A percentile compares a stretch with the other conserved stretches of the same genome.
Evolutionary conservation across 225 moss, liverwort and hornwort species (phyloP).

Genomic region (Takakia lepidozioides): DNA sequence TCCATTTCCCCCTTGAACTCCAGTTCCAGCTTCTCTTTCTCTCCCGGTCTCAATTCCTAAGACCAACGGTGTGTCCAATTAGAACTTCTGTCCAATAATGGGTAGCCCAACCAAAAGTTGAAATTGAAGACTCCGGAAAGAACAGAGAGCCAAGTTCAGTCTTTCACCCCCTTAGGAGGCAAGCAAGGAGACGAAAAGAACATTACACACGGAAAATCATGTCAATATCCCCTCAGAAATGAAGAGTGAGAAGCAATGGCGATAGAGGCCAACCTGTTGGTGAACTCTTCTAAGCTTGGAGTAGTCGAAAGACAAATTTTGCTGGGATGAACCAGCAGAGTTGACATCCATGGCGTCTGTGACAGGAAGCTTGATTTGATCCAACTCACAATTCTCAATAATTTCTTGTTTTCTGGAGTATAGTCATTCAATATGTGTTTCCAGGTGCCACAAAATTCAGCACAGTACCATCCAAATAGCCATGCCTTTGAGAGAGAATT

Average conservation of each 20-base stretch:
- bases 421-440: constrained; percentile 76
- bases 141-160: too few species aligned
- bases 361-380: constrained; percentile 86
- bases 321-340: constrained; percentile 46
- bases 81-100: too few species aligned
- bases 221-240: too few species aligned
- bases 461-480: too few species aligned
- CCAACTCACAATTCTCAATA: constrained; percentile 84
- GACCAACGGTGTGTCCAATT: too few species aligned
- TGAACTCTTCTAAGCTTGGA: constrained; percentile 52
- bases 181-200: too few species aligned
- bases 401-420: constrained; percentile 77
- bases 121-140: too few species aligned
- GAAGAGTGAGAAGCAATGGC: too few species aligned
- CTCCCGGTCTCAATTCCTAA: constrained; percentile 68
- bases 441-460: constrained; percentile 24
- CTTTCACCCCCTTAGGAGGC: too few species aligned
- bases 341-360: constrained; percentile 57
- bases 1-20: constrained; percentile 86
- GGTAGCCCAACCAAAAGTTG: too few species aligned
- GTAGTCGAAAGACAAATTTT: constrained; percentile 42
- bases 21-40: constrained; percentile 66
- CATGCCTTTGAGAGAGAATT: too few species aligned
- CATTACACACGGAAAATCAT: too few species aligned
- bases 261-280: constrained; percentile 67